Evolutionary conservation across 2,329 filamentous ascomycete genomes (phyloP), one percentile per base, ranked within the genome.

Genomic region (Cryphonectria nitschkei): DNA sequence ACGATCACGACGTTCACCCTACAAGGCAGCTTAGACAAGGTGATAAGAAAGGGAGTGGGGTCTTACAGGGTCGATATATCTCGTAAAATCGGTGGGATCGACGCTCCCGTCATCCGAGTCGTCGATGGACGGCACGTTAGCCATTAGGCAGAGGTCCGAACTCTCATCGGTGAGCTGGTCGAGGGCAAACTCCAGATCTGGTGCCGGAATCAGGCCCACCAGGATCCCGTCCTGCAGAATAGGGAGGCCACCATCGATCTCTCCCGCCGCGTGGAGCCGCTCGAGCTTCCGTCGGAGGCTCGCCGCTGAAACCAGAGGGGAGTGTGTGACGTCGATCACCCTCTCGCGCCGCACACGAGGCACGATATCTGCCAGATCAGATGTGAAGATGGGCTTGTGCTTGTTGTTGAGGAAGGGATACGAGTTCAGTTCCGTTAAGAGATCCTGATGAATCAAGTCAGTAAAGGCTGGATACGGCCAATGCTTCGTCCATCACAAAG

Each of bases 381-480:
- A 91, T 0, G 95, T 97, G 79, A 98, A 97, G 26, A 97, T 86
- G 0, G 95, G 95, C 75, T 97, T 94, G 73, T 95, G 89, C 80
- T 98, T 98, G 82, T 97, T 97, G 81, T 97, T 94, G n/a, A 99
- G 87, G 83, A 97, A 98, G 0, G 96, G 96, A 75, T 98, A 99
- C 2, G 93, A 92, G 80, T 99, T 98, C 92, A 99, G 95, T 78
- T 96, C 94, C 0, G 95, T 98, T 26, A 98, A 85, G 14, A 98
- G 88, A 78, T 98, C 96, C 89, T 93, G 76, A 13, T 67, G 0
- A 2, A 11, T 39, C n/a, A 3, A 26, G 75, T 68, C 68, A 67
- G 43, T 4, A 41, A 22, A 37, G 13, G 13, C 26, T 26, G 26
- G 26, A 26, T 26, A 9, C n/a, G 22, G 19, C 39, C 3, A 4